Evolutionary conservation across 495 filamentous ascomycete species (phyloP).

Genomic region (Aspergillus biplanus): DNA sequence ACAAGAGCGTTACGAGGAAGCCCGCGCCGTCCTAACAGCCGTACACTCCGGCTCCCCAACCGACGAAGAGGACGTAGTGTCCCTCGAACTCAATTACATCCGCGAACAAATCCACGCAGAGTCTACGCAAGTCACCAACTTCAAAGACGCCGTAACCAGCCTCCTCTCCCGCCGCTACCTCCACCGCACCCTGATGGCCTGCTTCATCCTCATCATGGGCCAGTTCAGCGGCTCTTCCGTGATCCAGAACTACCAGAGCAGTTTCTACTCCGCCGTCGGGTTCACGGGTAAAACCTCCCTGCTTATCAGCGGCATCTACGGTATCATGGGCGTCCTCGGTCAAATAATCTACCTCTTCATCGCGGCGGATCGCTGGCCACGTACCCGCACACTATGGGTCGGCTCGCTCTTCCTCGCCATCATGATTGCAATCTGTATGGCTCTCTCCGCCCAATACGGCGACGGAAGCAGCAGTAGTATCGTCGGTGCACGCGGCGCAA

Average conservation of each 20-base stretch:
- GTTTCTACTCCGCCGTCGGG: constrained; percentile 24
- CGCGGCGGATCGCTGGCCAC: constrained; percentile 25
- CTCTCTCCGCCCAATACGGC: constrained; percentile 23
- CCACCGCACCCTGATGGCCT: constrained; percentile 23
- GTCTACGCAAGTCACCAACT: constrained; percentile 10
- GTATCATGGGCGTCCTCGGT: constrained; percentile 27
- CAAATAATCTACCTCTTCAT: constrained; percentile 27
- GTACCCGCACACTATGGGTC: constrained; percentile 26
- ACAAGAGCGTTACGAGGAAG: constrained; percentile 22
- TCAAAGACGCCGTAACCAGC: constrained; percentile 8
- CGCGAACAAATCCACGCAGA: constrained; percentile 22
- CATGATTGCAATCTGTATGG: constrained; percentile 30
- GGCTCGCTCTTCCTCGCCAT: constrained; percentile 24
- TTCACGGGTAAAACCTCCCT: constrained; percentile 28
- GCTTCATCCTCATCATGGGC: constrained; percentile 27
- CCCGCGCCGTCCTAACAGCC: constrained; percentile 17
- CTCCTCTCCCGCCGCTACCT: constrained; percentile 17
- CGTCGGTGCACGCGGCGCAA: constrained; percentile 23
- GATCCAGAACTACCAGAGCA: constrained; percentile 28
- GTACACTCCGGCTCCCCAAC: constrained; percentile 9
- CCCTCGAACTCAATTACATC: constrained; percentile 23
- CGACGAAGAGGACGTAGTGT: constrained; percentile 11
- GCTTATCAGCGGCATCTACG: constrained; percentile 27
- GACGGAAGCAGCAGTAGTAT: constrained; percentile 9
- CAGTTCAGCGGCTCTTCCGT: constrained; percentile 29